Base-by-base conservation (phyloP, 306 rosid species). In the Lagenaria siceraria region DNA sequence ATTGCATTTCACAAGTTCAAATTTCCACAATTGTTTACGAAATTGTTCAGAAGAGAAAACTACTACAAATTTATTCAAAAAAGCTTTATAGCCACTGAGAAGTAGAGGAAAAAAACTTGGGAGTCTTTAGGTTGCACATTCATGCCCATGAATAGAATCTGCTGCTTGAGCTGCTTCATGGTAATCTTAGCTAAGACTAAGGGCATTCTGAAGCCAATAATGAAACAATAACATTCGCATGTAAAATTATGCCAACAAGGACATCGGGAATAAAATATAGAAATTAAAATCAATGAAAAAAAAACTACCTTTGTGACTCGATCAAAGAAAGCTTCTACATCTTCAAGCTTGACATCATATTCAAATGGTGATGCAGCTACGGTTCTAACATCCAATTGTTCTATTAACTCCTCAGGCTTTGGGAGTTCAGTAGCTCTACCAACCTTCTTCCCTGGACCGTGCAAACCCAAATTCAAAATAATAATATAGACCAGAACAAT, bases 341-440 rank as follows among this genome's bases (percentile, higher is more conserved):
- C 96, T 83, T 93, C 98, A 65, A 84, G 96, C 86, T 90, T 91
- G 75, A 83, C 85, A 73, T 85, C 89, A 75, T 85, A 82, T 79
- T 83, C 88, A 79, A 93, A 87, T 18, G 97, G 98, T 11, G 93
- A 83, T 8, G 88, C 97, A 79, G 98, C 98, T 60, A 89, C 76
- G 11, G 98, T 93, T 81, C 93, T 91, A 70, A 60, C 80, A 79
- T 93, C 96, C 81, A 89, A 83, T 81, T 93, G 98, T 86, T 91
- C 97, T 29, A 91, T 85, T 55, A 90, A 83, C 82, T 86, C 91
- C 68, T 93, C 98, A 1, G 89, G 88, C 66, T 88, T 91, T 62
- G 80, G 72, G 65, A 89, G 85, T 80, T 86, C 91, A n/a, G 88
- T 74, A 49, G 83, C 78, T 87, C 97, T 84, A 70, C 96, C 93